A percentile compares a stretch with the other conserved stretches of the same genome.
phyloP scores from a whole-genome alignment of 805 yeast genomes.

The Nakazawaea ernobii region DNA sequence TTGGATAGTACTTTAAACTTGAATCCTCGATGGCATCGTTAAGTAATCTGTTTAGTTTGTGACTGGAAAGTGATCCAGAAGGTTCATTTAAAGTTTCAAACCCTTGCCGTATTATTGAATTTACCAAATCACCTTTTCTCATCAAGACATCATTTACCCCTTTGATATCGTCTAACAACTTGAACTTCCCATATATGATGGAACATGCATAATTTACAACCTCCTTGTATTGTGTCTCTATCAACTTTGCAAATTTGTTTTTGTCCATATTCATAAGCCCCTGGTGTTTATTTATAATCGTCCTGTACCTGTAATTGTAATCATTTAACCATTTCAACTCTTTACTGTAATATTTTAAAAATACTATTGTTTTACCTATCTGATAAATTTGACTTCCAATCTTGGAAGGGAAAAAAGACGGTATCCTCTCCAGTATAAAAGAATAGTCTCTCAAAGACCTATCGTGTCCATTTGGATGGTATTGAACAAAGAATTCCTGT shows the following conservation, averaged over 20 bases:
- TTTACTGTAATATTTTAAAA: slow-evolving; percentile 57
- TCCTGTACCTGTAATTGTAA: slow-evolving; percentile 25
- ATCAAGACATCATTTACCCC: slow-evolving; percentile 65
- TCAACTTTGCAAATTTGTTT: slow-evolving; percentile 25
- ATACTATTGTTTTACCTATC: slow-evolving; percentile 68
- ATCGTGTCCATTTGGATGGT: slow-evolving; percentile 7
- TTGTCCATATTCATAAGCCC: slow-evolving; percentile 29
- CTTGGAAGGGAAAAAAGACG: slow-evolving; percentile 35
- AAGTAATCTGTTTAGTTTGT: slow-evolving; percentile 57
- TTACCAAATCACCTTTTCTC: slow-evolving; percentile 79
- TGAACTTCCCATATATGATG: slow-evolving; percentile 42
- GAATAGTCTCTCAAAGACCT: slow-evolving; percentile 1
- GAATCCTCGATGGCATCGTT: slow-evolving; percentile 58
- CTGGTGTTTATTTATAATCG: slow-evolving; percentile 11
- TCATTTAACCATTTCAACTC: slow-evolving; percentile 61
- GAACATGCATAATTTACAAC: slow-evolving; percentile 45
- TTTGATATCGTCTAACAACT: slow-evolving; percentile 46
- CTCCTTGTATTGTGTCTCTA: slow-evolving; percentile 42
- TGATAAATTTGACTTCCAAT: slow-evolving; percentile 45
- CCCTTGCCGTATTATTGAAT: slow-evolving; percentile 54
- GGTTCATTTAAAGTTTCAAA: slow-evolving; percentile 49
- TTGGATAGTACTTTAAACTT: slow-evolving; percentile 35
- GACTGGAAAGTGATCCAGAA: slow-evolving; percentile 57
- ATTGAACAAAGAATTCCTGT: slow-evolving; percentile 55
- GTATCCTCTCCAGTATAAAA: slow-evolving; percentile 41